Conservation (phyloP, 1,284 basidiomycete species). For the Stereum hirsutum region DNA sequence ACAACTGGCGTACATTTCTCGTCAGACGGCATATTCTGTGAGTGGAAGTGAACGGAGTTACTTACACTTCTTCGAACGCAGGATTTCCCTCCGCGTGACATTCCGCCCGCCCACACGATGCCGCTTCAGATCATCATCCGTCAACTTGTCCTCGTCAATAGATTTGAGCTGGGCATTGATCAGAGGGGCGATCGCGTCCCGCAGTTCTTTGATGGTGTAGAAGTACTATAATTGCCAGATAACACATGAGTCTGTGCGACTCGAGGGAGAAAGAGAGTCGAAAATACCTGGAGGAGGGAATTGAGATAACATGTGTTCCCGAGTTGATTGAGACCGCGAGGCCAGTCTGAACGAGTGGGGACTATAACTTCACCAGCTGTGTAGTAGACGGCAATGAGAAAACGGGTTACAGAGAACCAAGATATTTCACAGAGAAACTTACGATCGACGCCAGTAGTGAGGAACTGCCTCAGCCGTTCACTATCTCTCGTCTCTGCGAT, state of each 20-base stretch:
- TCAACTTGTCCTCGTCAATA: slow-evolving; percentile 58
- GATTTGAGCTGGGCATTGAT: slow-evolving; percentile 44
- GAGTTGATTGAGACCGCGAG: slow-evolving; percentile 84
- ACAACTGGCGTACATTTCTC: slow-evolving; percentile 45
- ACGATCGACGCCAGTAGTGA: slow-evolving; percentile 67
- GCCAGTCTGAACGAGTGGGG: slow-evolving; percentile 53
- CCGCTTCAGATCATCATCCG: slow-evolving; percentile 71
- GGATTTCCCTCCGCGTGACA: slow-evolving; percentile 73
- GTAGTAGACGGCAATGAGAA: slow-evolving; percentile 1
- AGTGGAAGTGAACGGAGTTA: slow-evolving; percentile 7
- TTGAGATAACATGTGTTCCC: slow-evolving; percentile 94
- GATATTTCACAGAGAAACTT: slow-evolving; percentile 21
- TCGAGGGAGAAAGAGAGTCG: neutral
- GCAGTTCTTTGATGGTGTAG: slow-evolving; percentile 86
- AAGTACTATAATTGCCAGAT: slow-evolving; percentile 57
- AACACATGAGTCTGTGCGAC: neutral
- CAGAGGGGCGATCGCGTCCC: slow-evolving; percentile 64
- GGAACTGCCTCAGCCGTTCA: slow-evolving; percentile 55
- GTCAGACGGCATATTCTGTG: neutral
- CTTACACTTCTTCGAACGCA: slow-evolving; percentile 78
- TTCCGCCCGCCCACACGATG: slow-evolving; percentile 82
- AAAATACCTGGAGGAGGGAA: slow-evolving; percentile 64
- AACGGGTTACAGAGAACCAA: neutral
- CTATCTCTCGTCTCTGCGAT: slow-evolving; percentile 71
- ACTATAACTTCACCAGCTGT: slow-evolving; percentile 56